These are phyloP conservation scores for Cytospora paraplurivora DNA, from an alignment of 2,329 filamentous ascomycete species.

Conservation along the genomic window DNA sequence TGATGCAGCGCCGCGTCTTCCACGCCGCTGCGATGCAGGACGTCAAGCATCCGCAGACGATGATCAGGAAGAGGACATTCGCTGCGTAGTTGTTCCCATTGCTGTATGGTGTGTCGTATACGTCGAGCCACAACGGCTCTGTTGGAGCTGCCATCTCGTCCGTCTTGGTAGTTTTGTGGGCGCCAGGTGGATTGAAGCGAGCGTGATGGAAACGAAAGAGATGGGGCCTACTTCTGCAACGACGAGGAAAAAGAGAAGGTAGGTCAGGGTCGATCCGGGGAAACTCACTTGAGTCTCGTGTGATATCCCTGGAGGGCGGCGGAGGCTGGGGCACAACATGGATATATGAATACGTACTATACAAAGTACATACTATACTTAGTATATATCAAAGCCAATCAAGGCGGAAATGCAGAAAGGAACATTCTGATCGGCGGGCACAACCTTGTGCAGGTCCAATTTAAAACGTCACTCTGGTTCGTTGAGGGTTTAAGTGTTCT, in stretches of 20 bases:
- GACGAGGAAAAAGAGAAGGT: constrained; percentile 2
- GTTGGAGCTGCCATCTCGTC: constrained; percentile 19
- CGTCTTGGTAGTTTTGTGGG: constrained; percentile 4
- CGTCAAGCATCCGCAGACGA: constrained; percentile 19
- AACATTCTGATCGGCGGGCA: constrained; percentile 26
- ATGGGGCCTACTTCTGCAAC: constrained; percentile 1
- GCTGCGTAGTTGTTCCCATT: constrained; percentile 12
- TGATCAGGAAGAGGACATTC: constrained; percentile 21
- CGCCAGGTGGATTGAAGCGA: neutral
- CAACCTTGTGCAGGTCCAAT: constrained; percentile 25
- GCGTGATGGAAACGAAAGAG: constrained; percentile 6
- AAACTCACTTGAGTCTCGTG: constrained; percentile 15
- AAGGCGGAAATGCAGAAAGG: constrained; percentile 13
- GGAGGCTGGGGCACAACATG: constrained; percentile 12
- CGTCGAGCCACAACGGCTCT: constrained; percentile 20
- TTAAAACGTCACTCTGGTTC: constrained; percentile 21
- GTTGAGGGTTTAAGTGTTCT: neutral
- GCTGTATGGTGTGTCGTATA: constrained; percentile 27
- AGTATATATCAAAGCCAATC: constrained; percentile 7
- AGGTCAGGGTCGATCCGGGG: neutral
- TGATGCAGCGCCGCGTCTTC: constrained; percentile 22
- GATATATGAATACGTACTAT: too few relatives aligned
- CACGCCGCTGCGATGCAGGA: constrained; percentile 19
- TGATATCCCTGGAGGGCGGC: constrained; percentile 10
- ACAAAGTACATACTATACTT: too few relatives aligned